Evolutionary conservation across 1,284 basidiomycete genomes (phyloP), one percentile per base, ranked within the genome.

Genomic region (Ceratobasidium sp.): DNA sequence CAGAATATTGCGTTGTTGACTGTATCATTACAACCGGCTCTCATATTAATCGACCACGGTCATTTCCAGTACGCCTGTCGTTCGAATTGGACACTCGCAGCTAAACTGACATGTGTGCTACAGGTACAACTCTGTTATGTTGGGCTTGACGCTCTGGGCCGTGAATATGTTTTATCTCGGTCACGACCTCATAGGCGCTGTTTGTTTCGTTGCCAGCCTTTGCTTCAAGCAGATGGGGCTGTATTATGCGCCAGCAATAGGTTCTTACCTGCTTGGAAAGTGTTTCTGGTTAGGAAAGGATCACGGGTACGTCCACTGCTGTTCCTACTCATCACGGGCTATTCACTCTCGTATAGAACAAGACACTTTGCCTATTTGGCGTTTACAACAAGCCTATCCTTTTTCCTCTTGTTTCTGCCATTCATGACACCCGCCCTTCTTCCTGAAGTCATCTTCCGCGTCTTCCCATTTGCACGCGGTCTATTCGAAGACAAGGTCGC

Each of bases 401-500:
- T 96, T 83, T 66, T 89, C 16, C 27, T 94, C 27, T 86, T 96
- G 44, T 96, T 96, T 82, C 90, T 0, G 94, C 94, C 0, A 95
- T 93, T 86, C 87, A 95, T 16, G 88, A 89, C n/a, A 35, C 18
- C 88, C 88, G 23, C 83, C 87, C 20, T 85, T 85, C 20, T 94
- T 76, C 79, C 88, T n/a, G 90, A 92, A 79, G 90, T 94, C 2
- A 86, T 96, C 62, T 87, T 87, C 33, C 92, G 96, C 18, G 95
- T 98, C 80, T 98, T 98, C 83, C 96, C 96, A 0, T 94, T 98
- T 83, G 88, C 90, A 4, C 91, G 95, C 57, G 96, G 96, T 8
- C 87, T 98, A 5, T 98, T 98, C 82, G 96, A 98, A 84, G 96
- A 98, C 86, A 98, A 98, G 83, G 96, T 98, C 30, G 94, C 96